Evolutionary conservation across 1,284 basidiomycete species (phyloP), one percentile per base, ranked within the genome.

Genomic region (Pascua guehoae): DNA sequence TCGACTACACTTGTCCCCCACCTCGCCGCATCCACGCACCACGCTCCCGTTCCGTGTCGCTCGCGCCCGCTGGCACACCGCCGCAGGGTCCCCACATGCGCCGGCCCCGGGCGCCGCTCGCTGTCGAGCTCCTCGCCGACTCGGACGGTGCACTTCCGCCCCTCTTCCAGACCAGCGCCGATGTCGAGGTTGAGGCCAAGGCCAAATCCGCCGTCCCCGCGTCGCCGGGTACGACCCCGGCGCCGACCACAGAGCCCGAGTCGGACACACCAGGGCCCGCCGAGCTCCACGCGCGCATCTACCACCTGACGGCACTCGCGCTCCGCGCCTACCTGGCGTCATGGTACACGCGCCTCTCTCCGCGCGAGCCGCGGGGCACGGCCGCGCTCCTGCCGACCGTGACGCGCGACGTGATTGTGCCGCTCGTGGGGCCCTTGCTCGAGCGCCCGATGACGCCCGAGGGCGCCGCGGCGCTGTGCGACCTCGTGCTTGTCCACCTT

Each of bases 331-430:
- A 71, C 57, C 58, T 73, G 16, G 57, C 59, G 32, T 58, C 60
- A 49, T 76, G 74, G 74, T 76, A 75, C 56, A 50, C 57, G 16
- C 59, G 61, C 14, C 59, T 76, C 49, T 66, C 69, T 9, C 69
- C 69, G n/a, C 61, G 67, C 32, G 71, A 74, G 47, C 24, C 24
- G 24, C 24, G 24, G 24, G 24, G 24, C 7, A 32, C 24, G 24
- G 60, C 63, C 12, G 49, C 64, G 8, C 41, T 58, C 14, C 49
- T 63, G 8, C 62, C 62, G 4, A 42, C 46, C 4, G 53, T 63
- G 42, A 60, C 50, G 46, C 9, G 32, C 14, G 53, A 48, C 42
- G 39, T 62, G 12, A 15, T 63, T 8, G 58, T 49, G 8, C 56
- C 58, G 14, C 38, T 70, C 16, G 62, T 71, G 47, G 60, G 59